A percentile compares a stretch with the other conserved stretches of the same genome.
phyloP scores from a whole-genome alignment of 352 stramenopile species.

The Phytophthora cryptogea region DNA sequence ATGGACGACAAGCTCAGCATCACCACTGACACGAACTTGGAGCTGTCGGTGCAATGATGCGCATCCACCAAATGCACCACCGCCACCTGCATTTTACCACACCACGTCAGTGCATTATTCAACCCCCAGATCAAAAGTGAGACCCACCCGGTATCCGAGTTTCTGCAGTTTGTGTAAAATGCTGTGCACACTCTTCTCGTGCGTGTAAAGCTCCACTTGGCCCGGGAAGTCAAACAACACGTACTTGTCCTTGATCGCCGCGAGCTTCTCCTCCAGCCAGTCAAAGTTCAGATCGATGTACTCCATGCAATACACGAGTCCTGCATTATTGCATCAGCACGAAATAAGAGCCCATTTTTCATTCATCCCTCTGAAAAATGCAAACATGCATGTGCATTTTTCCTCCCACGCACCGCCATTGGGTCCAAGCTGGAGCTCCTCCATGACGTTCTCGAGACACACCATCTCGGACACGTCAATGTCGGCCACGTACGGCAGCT shows the following conservation, averaged over 20 bases:
- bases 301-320: slow-evolving; percentile 99
- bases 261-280: slow-evolving; percentile 96
- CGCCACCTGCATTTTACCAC: slow-evolving; percentile 56
- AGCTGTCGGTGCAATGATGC: slow-evolving; percentile 92
- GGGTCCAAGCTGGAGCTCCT: slow-evolving; percentile 94
- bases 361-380: too few species aligned
- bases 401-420: slow-evolving; percentile 85
- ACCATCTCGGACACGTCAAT: slow-evolving; percentile 98
- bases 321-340: slow-evolving; percentile 28
- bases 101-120: neutral
- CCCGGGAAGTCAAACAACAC: slow-evolving; percentile 99
- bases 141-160: slow-evolving; percentile 77
- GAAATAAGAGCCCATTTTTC: too few species aligned
- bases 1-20: slow-evolving; percentile 98
- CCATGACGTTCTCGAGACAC: slow-evolving; percentile 94
- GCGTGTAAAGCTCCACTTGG: slow-evolving; percentile 99
- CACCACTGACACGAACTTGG: slow-evolving; percentile 98
- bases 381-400: too few species aligned
- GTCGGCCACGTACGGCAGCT: slow-evolving; percentile 73
- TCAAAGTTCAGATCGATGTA: slow-evolving; percentile 98
- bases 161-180: slow-evolving; percentile 95
- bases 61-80: slow-evolving; percentile 96
- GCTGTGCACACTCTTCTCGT: slow-evolving; percentile 96
- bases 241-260: slow-evolving; percentile 92
- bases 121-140: slow-evolving; percentile 12